These are phyloP conservation scores for Coemansia sp. DNA, from an alignment of 192 early-diverging fungal genomes.

Conservation along the genomic window DNA sequence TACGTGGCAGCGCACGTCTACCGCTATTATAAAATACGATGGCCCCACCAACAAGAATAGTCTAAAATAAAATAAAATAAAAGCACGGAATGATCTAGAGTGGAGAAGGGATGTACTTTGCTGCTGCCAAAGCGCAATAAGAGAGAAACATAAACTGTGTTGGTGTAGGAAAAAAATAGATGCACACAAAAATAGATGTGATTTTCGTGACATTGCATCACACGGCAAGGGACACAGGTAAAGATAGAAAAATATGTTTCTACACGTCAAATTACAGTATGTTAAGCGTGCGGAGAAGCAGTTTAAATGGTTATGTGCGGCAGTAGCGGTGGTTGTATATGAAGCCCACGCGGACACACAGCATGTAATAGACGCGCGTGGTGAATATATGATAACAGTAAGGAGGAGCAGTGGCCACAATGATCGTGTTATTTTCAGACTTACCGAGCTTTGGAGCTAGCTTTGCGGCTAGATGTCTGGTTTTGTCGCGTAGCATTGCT, in stretches of 20 bases:
- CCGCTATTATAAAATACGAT: too few species aligned
- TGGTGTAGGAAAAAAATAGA: not conserved
- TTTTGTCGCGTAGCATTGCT: conserved; percentile 44
- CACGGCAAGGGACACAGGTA: not conserved
- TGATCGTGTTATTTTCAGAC: not conserved
- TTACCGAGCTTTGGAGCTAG: conserved; percentile 40
- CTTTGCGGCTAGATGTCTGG: conserved; percentile 48
- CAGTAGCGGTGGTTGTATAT: not conserved
- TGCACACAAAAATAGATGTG: not conserved
- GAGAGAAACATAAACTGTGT: not conserved
- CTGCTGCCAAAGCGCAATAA: not conserved
- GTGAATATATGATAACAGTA: not conserved
- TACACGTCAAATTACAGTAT: not conserved
- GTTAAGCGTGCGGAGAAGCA: conserved; percentile 3
- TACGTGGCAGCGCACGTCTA: too few species aligned
- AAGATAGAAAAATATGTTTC: not conserved
- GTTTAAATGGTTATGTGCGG: not conserved
- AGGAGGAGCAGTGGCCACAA: not conserved
- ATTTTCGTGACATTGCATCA: not conserved
- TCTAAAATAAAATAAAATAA: too few species aligned
- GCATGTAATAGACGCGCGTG: not conserved
- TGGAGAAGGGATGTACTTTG: not conserved
- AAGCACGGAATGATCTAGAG: too few species aligned
- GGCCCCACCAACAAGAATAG: too few species aligned
- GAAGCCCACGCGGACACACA: not conserved